These are phyloP conservation scores for Lippia alba DNA, from an alignment of 305 asterid species.

Conservation along the genomic window DNA sequence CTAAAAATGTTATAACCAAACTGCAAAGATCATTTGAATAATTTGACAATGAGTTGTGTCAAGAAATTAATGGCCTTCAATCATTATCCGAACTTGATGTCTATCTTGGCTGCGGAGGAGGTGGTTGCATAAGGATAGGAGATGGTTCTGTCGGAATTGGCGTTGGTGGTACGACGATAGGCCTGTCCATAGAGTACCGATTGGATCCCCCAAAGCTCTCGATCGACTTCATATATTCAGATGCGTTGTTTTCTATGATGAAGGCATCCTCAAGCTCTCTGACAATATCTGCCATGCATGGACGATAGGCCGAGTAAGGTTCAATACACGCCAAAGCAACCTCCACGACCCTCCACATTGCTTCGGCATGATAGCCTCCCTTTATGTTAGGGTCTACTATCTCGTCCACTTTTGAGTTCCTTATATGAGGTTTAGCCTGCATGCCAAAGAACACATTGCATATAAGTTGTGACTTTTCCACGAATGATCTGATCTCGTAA, in stretches of 20 bases:
- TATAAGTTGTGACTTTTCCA: constrained; percentile 17
- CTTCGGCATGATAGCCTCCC: constrained; percentile 64
- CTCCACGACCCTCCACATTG: constrained; percentile 91
- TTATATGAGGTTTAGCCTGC: constrained; percentile 80
- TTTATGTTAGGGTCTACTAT: constrained; percentile 59
- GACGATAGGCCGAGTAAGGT: constrained; percentile 75
- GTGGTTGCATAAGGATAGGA: constrained; percentile 53
- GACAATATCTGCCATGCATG: constrained; percentile 77
- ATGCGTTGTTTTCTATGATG: constrained; percentile 75
- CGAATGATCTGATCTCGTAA: background rate
- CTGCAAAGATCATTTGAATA: constrained; percentile 11
- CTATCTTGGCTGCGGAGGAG: constrained; percentile 73
- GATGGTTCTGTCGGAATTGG: constrained; percentile 53
- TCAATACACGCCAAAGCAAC: constrained; percentile 87
- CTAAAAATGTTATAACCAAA: constrained; percentile 28
- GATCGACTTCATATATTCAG: constrained; percentile 70
- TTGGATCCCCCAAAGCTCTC: constrained; percentile 73
- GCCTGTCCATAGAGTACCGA: constrained; percentile 71
- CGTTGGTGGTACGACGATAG: constrained; percentile 56
- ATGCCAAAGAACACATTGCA: constrained; percentile 9
- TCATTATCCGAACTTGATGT: constrained; percentile 8
- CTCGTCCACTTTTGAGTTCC: constrained; percentile 67
- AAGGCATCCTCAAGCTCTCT: constrained; percentile 85
- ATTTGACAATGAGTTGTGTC: background rate
- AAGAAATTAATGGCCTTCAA: constrained; percentile 5